These are phyloP conservation scores for Meyerozyma elateridarum DNA, from an alignment of 1,139 yeast genomes.

Conservation along the genomic window DNA sequence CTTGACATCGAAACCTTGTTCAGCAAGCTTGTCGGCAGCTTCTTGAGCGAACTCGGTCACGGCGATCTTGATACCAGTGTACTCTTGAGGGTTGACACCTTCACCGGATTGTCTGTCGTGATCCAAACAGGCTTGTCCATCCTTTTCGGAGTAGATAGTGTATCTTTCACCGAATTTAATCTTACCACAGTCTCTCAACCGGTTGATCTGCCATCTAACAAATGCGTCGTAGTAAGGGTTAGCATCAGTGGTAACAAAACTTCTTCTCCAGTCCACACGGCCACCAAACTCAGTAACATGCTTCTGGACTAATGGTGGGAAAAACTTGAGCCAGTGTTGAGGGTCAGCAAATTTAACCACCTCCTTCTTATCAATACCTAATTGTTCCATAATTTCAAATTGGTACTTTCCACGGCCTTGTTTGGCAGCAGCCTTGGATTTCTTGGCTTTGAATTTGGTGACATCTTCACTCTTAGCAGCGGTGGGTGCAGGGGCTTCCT, in stretches of 20 bases:
- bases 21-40: slow-evolving; percentile 47
- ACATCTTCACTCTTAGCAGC: slow-evolving; percentile 59
- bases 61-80: slow-evolving; percentile 85
- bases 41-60: slow-evolving; percentile 57
- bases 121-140: slow-evolving; percentile 99
- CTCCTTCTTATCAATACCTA: slow-evolving; percentile 80
- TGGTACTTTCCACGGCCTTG: slow-evolving; percentile 93
- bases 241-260: slow-evolving; percentile 90
- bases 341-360: slow-evolving; percentile 88
- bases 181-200: slow-evolving; percentile 79
- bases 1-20: slow-evolving; percentile 38
- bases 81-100: slow-evolving; percentile 96
- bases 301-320: slow-evolving; percentile 83
- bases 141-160: slow-evolving; percentile 95
- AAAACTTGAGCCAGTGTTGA: slow-evolving; percentile 78
- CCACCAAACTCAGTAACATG: slow-evolving; percentile 86
- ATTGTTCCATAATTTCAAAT: slow-evolving; percentile 92
- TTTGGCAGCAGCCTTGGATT: slow-evolving; percentile 89
- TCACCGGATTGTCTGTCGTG: slow-evolving; percentile 98
- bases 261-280: slow-evolving; percentile 98
- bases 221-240: slow-evolving; percentile 95
- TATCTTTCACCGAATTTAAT: slow-evolving; percentile 98
- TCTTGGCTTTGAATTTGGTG: slow-evolving; percentile 87
- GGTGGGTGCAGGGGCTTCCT: slow-evolving; percentile 28
- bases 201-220: slow-evolving; percentile 94